Evolutionary conservation across 371 early-diverging fungal genomes (phyloP).

Genomic region (Antonospora locustae): DNA sequence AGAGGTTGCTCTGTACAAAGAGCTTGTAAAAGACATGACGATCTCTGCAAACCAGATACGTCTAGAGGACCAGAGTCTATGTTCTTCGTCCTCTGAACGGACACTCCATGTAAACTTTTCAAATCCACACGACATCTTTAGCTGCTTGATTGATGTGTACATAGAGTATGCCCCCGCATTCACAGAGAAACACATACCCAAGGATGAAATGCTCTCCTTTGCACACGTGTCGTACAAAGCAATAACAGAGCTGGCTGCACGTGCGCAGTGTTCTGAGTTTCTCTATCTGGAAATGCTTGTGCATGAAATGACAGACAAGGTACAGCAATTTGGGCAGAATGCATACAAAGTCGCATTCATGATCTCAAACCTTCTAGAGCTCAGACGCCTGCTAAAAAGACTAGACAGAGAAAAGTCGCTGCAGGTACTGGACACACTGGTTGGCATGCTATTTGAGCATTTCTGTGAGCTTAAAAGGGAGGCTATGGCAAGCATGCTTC

Average conservation of each 20-base stretch:
- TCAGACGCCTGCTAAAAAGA: slow-evolving; percentile 3
- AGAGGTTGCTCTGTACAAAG: no score
- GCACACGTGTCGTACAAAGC: no score
- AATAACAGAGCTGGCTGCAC: no score
- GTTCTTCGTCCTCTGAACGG: no score
- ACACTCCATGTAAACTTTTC: no score
- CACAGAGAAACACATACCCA: slow-evolving; percentile 17
- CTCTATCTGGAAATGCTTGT: no score
- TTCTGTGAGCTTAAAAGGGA: slow-evolving; percentile 14
- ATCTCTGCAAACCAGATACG: no score
- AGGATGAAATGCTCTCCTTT: slow-evolving; percentile 25
- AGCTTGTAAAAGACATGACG: no score
- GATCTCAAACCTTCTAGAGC: slow-evolving; percentile 38
- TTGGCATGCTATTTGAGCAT: no score
- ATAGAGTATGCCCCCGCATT: slow-evolving; percentile 32
- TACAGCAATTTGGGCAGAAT: slow-evolving; percentile 7
- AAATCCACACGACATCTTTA: slow-evolving; percentile 18
- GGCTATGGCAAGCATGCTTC: slow-evolving; percentile 8
- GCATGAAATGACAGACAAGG: slow-evolving; percentile 10
- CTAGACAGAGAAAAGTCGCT: background rate
- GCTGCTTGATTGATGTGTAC: slow-evolving; percentile 23
- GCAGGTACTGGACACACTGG: no score
- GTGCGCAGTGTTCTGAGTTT: no score
- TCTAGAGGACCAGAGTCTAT: no score
- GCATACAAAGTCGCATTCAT: slow-evolving; percentile 17